Percentiles rank a stretch among this genome's conserved stretches.
Evolutionary conservation across 129 eudicot species (phyloP).

Genomic region (Flaveria bidentis): DNA sequence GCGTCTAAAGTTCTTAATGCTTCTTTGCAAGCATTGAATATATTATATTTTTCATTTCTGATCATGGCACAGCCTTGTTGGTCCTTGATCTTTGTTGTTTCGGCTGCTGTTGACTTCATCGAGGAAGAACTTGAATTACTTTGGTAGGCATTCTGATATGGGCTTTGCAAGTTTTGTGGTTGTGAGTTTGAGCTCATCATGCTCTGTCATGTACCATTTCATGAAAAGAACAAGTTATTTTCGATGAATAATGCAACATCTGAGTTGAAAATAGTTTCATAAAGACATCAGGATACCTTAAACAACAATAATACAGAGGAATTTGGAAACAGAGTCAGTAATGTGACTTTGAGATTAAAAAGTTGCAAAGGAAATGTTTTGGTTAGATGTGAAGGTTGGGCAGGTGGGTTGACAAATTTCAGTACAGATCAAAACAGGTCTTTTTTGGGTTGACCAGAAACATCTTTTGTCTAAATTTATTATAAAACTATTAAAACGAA

Average conservation of each 20-base stretch:
- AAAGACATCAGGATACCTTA: no score
- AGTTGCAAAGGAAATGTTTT: no score
- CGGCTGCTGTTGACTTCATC: slow-evolving; percentile 22
- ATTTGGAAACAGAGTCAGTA: no score
- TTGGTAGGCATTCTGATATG: neutral
- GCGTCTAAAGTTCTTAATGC: slow-evolving; percentile 49
- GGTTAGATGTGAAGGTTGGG: neutral
- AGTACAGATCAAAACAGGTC: neutral
- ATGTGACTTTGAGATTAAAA: no score
- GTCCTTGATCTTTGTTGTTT: slow-evolving; percentile 15
- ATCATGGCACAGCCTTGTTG: slow-evolving; percentile 28
- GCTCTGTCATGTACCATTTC: slow-evolving; percentile 16
- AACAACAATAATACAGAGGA: no score
- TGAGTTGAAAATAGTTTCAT: no score
- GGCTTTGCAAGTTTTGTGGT: slow-evolving; percentile 5
- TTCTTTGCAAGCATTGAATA: slow-evolving; percentile 48
- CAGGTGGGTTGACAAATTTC: neutral
- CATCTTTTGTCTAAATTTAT: neutral
- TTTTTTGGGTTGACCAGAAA: neutral
- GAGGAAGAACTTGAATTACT: slow-evolving; percentile 22
- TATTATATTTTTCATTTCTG: slow-evolving; percentile 20
- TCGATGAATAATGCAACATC: no score
- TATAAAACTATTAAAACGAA: neutral
- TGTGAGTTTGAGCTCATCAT: slow-evolving; percentile 18
- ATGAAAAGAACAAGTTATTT: no score